Evolutionary conservation across 768 basidiomycete genomes (phyloP), one percentile per base, ranked within the genome.

Genomic region (Udeniomyces megalosporus): DNA sequence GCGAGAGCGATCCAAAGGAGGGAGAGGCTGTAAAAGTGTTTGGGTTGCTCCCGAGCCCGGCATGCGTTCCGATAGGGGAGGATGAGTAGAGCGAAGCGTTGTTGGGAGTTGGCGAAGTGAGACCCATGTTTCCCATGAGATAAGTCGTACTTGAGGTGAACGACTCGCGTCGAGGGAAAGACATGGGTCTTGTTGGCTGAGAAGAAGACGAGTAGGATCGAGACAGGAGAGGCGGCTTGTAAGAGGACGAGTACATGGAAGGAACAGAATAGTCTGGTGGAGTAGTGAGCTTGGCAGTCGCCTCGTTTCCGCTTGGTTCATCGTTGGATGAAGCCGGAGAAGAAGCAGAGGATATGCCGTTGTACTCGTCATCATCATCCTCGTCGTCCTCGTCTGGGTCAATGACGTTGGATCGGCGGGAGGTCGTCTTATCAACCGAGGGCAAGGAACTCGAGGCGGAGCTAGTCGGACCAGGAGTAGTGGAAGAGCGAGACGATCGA

Each of bases 251-350:
- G 32, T 34, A 45, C 58, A 46, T 60, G 51, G 14, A 45, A 47
- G 28, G 29, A 34, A 24, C 47, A 47, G 50, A 32, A 15, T 0
- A 38, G 12, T 31, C 51, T n/a, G 28, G 61, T 31, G 45, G 60
- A 62, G 42, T 69, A 58, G 47, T 69, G 61, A 69, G 61, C n/a
- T 67, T 64, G 44, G 67, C 67, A 64, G 68, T 67, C 15, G 60
- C 67, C 35, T 68, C 67, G 12, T 42, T 60, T 20, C 50, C 32
- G 28, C 34, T n/a, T 26, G 62, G 60, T 24, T 66, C 67, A 4
- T 64, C 66, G 20, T 50, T 38, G 35, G 55, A 57, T 1, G 55
- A 57, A 28, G 38, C 38, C 42, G 55, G 55, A 7, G 55, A 57
- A 2, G 55, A 57, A 17, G 55, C 42, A 28, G 55, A 44, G 24